Conservation (phyloP, 2,329 filamentous ascomycete species). For the Xylaria polymorpha region DNA sequence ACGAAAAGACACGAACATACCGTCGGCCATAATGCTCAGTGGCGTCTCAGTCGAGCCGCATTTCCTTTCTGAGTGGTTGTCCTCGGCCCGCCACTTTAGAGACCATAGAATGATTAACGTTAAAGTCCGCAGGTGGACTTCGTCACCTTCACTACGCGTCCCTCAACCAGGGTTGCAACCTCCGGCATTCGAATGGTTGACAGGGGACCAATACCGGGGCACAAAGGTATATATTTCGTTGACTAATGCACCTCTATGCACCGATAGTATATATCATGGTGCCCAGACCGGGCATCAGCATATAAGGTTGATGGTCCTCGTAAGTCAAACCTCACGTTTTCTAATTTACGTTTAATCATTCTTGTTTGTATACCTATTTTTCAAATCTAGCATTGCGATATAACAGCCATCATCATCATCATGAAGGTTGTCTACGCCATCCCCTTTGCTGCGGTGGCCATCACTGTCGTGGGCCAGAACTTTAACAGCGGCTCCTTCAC, state of each 20-base stretch:
- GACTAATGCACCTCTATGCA: neutral
- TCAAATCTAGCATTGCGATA: neutral
- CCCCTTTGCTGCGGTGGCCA: conserved; percentile 35
- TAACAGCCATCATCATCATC: conserved; percentile 11
- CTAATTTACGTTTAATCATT: neutral
- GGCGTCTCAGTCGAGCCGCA: neutral
- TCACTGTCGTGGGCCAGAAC: conserved; percentile 39
- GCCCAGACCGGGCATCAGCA: neutral
- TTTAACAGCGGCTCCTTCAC: conserved; percentile 27
- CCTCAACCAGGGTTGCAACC: conserved; percentile 11
- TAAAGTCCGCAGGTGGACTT: neutral
- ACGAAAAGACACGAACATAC: neutral
- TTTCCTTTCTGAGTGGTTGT: neutral
- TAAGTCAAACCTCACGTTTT: neutral
- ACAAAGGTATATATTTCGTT: conserved; percentile 12
- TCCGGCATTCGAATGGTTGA: conserved; percentile 4
- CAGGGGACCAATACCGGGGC: neutral
- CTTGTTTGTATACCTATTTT: neutral
- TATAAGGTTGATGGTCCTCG: conserved; percentile 14
- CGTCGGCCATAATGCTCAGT: neutral
- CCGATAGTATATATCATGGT: neutral
- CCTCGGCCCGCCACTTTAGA: neutral
- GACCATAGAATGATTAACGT: neutral
- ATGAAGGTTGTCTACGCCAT: conserved; percentile 41
- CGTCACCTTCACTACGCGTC: conserved; percentile 29